phyloP scores from a whole-genome alignment of 1,284 basidiomycete genomes.

The Fomitopsis pinicola region DNA sequence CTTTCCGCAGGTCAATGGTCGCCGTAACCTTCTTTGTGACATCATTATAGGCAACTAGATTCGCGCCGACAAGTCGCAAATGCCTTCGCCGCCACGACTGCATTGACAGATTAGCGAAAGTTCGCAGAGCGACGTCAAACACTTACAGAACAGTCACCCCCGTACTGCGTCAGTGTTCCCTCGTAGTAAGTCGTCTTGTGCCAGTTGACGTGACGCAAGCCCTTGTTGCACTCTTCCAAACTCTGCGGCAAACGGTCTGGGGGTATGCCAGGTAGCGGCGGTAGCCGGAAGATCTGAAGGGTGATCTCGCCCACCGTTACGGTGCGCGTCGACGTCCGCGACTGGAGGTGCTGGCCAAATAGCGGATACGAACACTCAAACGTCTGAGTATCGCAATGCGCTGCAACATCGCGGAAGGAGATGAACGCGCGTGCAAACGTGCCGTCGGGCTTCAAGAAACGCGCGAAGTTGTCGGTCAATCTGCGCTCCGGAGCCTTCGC shows the following conservation, averaged over 20 bases:
- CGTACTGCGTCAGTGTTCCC: conserved; percentile 90
- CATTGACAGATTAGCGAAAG: neutral
- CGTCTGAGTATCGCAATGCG: conserved; percentile 76
- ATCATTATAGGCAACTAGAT: conserved; percentile 89
- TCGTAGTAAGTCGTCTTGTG: conserved; percentile 90
- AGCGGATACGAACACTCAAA: conserved; percentile 85
- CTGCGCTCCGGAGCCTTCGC: conserved; percentile 28
- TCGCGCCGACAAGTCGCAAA: conserved; percentile 83
- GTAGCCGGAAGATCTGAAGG: conserved; percentile 86
- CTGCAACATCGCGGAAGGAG: conserved; percentile 80
- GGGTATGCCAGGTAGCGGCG: conserved; percentile 80
- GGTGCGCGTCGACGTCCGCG: conserved; percentile 50
- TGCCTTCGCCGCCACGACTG: conserved; percentile 88
- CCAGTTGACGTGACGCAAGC: conserved; percentile 85
- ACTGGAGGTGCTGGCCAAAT: conserved; percentile 68
- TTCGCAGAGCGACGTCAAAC: conserved; percentile 5
- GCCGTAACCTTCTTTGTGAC: conserved; percentile 89
- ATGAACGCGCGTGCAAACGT: conserved; percentile 81
- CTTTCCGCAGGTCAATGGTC: conserved; percentile 89
- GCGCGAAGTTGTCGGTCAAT: conserved; percentile 69
- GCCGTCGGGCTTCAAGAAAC: conserved; percentile 78
- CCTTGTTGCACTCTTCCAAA: conserved; percentile 89
- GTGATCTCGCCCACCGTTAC: conserved; percentile 76
- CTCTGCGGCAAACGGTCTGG: conserved; percentile 82
- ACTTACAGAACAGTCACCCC: conserved; percentile 87